Percentiles rank a stretch among this genome's conserved stretches.
These are phyloP conservation scores for Ilyonectria sp. DNA, from an alignment of 2,329 filamentous ascomycete genomes.

Conservation along the genomic window DNA sequence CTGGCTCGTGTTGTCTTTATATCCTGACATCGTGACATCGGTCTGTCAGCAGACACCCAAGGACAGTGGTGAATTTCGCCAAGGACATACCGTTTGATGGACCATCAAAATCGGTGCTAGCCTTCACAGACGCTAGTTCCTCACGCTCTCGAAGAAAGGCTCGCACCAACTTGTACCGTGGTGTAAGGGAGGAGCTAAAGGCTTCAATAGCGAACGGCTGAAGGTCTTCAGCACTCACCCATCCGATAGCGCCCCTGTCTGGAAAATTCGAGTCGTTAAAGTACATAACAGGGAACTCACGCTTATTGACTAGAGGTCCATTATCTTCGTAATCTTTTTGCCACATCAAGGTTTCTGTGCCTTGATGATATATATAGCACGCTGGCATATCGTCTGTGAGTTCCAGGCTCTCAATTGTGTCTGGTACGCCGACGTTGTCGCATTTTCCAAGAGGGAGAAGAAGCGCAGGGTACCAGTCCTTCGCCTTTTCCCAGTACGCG, in stretches of 20 bases:
- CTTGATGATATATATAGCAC: constrained; percentile 4
- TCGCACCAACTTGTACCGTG: too few relatives aligned
- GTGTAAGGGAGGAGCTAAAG: too few relatives aligned
- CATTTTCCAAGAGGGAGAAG: constrained; percentile 17
- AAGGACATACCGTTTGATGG: too few relatives aligned
- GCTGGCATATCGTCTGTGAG: constrained; percentile 14
- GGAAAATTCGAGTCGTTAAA: constrained; percentile 23
- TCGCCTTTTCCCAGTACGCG: constrained; percentile 16
- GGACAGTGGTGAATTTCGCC: too few relatives aligned
- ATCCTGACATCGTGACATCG: too few relatives aligned
- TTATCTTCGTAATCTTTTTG: constrained; percentile 16
- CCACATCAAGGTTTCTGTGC: constrained; percentile 4
- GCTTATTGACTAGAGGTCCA: constrained; percentile 7
- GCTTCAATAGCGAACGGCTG: too few relatives aligned
- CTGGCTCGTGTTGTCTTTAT: constrained; percentile 49
- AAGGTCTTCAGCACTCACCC: constrained; percentile 10
- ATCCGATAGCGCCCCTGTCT: constrained; percentile 4
- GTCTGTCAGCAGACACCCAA: too few relatives aligned
- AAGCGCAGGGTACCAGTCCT: constrained; percentile 8
- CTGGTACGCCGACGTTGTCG: constrained; percentile 3
- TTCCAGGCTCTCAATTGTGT: constrained; percentile 8
- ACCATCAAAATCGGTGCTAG: too few relatives aligned
- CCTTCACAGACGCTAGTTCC: too few relatives aligned
- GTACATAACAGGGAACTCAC: constrained; percentile 28
- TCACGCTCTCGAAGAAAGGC: too few relatives aligned